Conservation (phyloP, 306 rosid genomes). For the Cucurbita moschata region DNA sequence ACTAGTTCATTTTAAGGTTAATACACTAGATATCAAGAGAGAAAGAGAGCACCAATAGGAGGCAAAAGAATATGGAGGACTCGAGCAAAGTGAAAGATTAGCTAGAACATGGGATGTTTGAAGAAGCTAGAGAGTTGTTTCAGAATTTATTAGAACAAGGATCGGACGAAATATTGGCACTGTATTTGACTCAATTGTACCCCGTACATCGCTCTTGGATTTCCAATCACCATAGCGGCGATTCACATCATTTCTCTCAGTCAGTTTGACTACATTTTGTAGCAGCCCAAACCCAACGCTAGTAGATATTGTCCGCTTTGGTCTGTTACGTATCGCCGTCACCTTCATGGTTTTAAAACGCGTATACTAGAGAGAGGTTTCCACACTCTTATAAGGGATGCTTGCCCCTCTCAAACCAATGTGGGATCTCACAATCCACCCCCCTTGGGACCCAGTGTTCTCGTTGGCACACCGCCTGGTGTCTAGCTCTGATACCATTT, state of each 20-base stretch:
- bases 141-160: conserved; percentile 45
- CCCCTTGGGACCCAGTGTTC: too few relatives aligned
- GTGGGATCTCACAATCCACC: too few relatives aligned
- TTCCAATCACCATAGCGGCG: conserved; percentile 16
- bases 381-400: too few relatives aligned
- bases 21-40: conserved; percentile 9
- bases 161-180: conserved; percentile 19
- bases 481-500: too few relatives aligned
- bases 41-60: conserved; percentile 60
- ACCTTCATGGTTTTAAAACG: too few relatives aligned
- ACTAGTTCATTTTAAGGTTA: neutral
- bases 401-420: too few relatives aligned
- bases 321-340: too few relatives aligned
- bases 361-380: too few relatives aligned
- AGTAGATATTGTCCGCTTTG: too few relatives aligned
- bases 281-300: too few relatives aligned
- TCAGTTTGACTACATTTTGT: conserved; percentile 46
- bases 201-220: conserved; percentile 41
- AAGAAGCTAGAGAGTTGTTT: conserved; percentile 55
- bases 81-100: conserved; percentile 34
- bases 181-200: conserved; percentile 19
- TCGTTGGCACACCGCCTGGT: too few relatives aligned
- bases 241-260: conserved; percentile 44
- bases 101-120: conserved; percentile 56
- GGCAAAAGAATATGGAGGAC: neutral